These are phyloP conservation scores for Pseudogymnoascus verrucosus DNA, from an alignment of 2,329 filamentous ascomycete genomes.

Conservation along the genomic window DNA sequence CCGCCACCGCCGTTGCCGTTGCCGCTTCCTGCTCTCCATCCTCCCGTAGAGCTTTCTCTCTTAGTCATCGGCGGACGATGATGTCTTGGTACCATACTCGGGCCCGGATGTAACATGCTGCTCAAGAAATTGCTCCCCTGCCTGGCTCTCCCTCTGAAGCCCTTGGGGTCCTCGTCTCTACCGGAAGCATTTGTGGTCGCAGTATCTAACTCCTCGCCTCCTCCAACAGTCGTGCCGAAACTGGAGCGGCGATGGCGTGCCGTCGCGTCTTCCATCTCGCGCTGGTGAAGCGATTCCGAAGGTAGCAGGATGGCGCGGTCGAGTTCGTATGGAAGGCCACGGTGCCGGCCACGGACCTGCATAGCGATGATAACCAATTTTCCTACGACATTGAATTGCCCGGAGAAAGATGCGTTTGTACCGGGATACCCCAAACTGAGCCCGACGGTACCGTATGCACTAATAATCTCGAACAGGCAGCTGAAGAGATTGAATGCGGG, in stretches of 20 bases:
- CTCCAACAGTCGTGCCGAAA: background rate
- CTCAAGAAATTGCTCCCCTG: constrained; percentile 21
- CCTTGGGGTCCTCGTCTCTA: background rate
- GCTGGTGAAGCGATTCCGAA: constrained; percentile 53
- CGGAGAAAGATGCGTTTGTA: constrained; percentile 72
- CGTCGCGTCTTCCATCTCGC: constrained; percentile 42
- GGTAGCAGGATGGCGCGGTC: constrained; percentile 64
- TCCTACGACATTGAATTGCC: constrained; percentile 60
- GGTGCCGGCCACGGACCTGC: constrained; percentile 62
- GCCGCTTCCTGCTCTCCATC: background rate
- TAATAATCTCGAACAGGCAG: constrained; percentile 73
- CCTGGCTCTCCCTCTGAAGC: background rate
- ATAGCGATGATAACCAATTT: constrained; percentile 63
- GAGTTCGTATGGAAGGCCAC: constrained; percentile 59
- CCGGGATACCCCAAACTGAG: constrained; percentile 74
- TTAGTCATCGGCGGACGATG: background rate
- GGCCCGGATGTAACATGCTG: constrained; percentile 26
- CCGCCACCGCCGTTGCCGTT: background rate
- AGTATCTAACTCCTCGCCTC: background rate
- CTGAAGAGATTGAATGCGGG: constrained; percentile 60
- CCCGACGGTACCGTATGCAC: constrained; percentile 90
- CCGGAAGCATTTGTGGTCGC: background rate
- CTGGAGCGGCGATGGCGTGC: constrained; percentile 9
- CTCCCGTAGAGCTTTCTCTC: background rate
- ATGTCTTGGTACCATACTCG: constrained; percentile 10